Evolutionary conservation across 495 filamentous ascomycete species (phyloP), one percentile per base, ranked within the genome.

Genomic region (Aspergillus ostianus): DNA sequence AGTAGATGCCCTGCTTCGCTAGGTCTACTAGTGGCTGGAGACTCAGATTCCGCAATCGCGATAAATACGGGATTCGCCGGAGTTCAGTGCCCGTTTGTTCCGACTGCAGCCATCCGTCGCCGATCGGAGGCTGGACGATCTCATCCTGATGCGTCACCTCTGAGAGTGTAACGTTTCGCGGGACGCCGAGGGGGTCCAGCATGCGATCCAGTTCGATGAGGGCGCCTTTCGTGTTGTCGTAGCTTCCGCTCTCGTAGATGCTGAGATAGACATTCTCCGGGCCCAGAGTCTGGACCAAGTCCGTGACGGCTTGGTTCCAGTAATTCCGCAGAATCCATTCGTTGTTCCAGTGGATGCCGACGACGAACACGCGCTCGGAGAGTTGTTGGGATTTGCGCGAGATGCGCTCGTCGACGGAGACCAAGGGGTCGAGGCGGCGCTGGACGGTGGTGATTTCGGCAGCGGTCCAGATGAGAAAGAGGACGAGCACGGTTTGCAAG

Each of bases 261-360:
- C 81, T 84, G 50, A 92, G 78, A 64, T 82, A 90, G 13, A 90
- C 78, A 67, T 91, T 90, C 20, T 79, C 73, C 0, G 82, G 64
- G 0, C 88, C 88, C 1, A 90, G 71, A 20, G 77, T 62, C 27
- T 73, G 63, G 26, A 81, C 75, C 30, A 91, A 75, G 3, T 80
- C 72, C 3, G 86, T n/a, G 6, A 90, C 69, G 4, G 80, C 83
- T 27, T 73, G 64, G 65, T 77, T 87, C 87, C 87, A 90, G 62
- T 83, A 76, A 15, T 69, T 75, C 5, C 82, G 77, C 19, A 91
- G 73, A 36, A 90, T 78, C 19, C 64, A 48, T 57, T 84, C 88
- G 62, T 84, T 87, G 71, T 90, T 90, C 84, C 87, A 90, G 61
- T 88, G 86, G 56, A 84, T 72, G 61, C 81, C 83, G 6, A 87